Evolutionary conservation across 495 filamentous ascomycete species (phyloP), one percentile per base, ranked within the genome.

Genomic region (Glutinoglossum americanum): DNA sequence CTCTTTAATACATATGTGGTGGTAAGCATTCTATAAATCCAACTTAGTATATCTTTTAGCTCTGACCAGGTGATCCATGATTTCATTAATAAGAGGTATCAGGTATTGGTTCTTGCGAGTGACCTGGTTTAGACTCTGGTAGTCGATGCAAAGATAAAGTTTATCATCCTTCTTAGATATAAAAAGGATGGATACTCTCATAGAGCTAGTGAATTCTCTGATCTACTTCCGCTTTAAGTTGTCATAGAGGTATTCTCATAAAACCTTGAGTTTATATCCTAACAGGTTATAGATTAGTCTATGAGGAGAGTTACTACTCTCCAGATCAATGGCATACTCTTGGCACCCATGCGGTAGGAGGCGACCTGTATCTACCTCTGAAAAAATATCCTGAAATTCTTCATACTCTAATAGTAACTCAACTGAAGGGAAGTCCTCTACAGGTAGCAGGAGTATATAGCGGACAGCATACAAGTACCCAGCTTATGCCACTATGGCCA

Each of bases 141-240:
- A 63, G 28, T 63, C 61, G 19, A 63, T 37, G 56, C 56, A 63
- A 27, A 63, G 48, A 9, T 56, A 28, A 1, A 63, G 27, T 3
- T 51, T 45, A 33, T 57, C 61, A 57, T 60, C 62, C 21, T 54
- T 60, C 61, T 63, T 64, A 4, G 54, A 61, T 60, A 63, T 47
- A 45, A 64, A 62, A 1, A 64, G 56, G 55, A 64, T 44, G 5
- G 51, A 49, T 3, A 25, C 9, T 3, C 49, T 30, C 1, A 45
- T 48, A 19, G 41, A 60, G 4, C 27, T 30, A 0, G 26, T 15
- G 1, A n/a, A 54, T 6, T 54, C 51, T 6, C 51, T 13, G 2
- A 54, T 54, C 13, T 13, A 54, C 1, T 19, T n/a, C 0, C n/a
- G 10, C 19, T 19, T 17, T n/a, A 54, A 19, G 13, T 6, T 25